Base-by-base conservation (phyloP, 164 flowering plant species). In the Pachysandra terminalis region DNA sequence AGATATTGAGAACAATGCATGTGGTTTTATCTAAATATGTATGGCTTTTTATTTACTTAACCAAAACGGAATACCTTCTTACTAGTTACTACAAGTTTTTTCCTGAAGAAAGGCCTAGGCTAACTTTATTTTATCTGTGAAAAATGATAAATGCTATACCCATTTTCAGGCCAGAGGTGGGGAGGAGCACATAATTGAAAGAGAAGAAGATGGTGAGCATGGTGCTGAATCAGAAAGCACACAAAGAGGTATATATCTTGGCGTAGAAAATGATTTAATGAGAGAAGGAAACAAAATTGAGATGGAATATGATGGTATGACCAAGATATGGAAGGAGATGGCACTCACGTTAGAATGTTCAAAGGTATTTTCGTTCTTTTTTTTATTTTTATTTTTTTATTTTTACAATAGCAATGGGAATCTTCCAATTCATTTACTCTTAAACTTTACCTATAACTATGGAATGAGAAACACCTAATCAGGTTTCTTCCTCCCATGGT, bases 241-340 rank as follows among this genome's bases (percentile, higher is more conserved):
- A 57, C 75, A 79, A 45, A 68, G 79, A 74, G 91, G 87, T 59
- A 77, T 68, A 12, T 82, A 84, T 73, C 73, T 82, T 63, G 89
- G 86, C 16, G 76, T 82, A 3, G 84, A 81, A 15, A 84, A 81
- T 70, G 86, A 82, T 56, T 0, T 57, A 14, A 56, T 32, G 53
- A 55, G 14, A 0, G 70, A 70, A 32, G 71, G 75, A 45, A 59
- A 60, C 19, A 69, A 62, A 63, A 8, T 55, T 57, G 73, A 68
- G 32, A 28, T 13, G 1, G 76, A 64, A 69, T 83, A 82, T 77
- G 96, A 90, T 72, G 90, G 83, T 10, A 53, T 86, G 28, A 81
- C 48, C 14, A 89, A 89, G 66, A 84, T 95, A 2, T 95, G 98
- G 98, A 81, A 65, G 51, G 93, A 90, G 51, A 85, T 92, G 94